Evolutionary conservation across 352 stramenopile species (phyloP).

Genomic region (Globisporangium radiosum): DNA sequence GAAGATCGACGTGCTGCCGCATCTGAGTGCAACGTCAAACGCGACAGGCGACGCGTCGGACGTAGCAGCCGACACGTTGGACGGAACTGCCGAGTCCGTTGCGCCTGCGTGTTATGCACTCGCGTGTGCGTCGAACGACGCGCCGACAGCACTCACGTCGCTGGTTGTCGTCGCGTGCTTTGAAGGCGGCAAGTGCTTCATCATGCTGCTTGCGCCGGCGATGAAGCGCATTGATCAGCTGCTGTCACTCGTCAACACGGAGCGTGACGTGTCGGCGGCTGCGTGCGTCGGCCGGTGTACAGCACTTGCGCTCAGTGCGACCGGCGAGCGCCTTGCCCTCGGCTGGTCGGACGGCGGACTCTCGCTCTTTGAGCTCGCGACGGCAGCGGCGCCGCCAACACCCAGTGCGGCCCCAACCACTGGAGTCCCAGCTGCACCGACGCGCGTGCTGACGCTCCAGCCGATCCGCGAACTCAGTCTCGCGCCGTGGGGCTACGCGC

Average conservation of each 20-base stretch:
- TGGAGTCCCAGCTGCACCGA: background rate
- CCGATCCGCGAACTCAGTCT: conserved; percentile 61
- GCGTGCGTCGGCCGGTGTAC: conserved; percentile 43
- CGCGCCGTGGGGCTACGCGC: conserved; percentile 50
- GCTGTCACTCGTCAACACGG: conserved; percentile 67
- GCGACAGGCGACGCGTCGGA: background rate
- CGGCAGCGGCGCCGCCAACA: background rate
- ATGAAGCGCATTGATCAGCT: conserved; percentile 67
- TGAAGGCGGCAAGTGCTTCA: conserved; percentile 74
- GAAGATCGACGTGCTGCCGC: conserved; percentile 74
- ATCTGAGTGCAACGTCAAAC: conserved; percentile 18
- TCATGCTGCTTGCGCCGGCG: conserved; percentile 54
- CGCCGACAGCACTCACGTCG: conserved; percentile 12
- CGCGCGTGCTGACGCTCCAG: conserved; percentile 32
- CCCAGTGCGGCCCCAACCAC: background rate
- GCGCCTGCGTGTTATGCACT: conserved; percentile 47
- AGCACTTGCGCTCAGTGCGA: conserved; percentile 31
- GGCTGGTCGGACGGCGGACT: conserved; percentile 69
- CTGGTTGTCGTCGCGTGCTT: conserved; percentile 66
- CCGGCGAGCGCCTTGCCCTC: conserved; percentile 45
- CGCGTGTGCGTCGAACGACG: conserved; percentile 28
- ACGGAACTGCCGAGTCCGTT: background rate
- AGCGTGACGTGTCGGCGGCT: conserved; percentile 20
- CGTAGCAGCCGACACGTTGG: conserved; percentile 2
- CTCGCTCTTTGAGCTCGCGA: conserved; percentile 50